These are phyloP conservation scores for Chrysochromulina tobinii DNA, from an alignment of 78 protist species.

Conservation along the genomic window DNA sequence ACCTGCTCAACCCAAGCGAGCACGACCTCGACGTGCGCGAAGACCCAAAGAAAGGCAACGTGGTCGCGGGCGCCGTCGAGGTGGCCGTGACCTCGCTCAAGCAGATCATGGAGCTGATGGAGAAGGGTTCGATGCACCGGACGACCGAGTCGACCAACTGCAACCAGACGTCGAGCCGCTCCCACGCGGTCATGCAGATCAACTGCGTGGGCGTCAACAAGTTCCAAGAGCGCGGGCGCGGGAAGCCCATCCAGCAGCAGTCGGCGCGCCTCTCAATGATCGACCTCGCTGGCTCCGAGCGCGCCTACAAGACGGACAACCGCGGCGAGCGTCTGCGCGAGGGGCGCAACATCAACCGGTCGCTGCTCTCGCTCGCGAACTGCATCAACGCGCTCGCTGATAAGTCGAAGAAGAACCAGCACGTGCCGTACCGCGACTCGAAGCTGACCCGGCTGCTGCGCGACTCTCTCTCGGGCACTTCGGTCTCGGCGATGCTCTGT, in stretches of 20 bases:
- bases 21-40: neutral
- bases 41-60: neutral
- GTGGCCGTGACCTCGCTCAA: neutral
- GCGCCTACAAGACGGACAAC: conserved; percentile 38
- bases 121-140: neutral
- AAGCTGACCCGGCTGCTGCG: conserved; percentile 46
- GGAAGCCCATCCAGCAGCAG: neutral
- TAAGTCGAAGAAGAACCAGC: neutral
- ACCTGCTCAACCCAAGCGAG: conserved; percentile 5
- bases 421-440: conserved; percentile 54
- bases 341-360: conserved; percentile 73
- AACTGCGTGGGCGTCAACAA: neutral
- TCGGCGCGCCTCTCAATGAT: neutral
- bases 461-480: conserved; percentile 78
- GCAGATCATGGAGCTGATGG: neutral
- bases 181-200: conserved; percentile 40
- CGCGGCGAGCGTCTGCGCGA: conserved; percentile 33
- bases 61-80: neutral
- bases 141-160: conserved; percentile 28
- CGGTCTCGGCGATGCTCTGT: conserved; percentile 39
- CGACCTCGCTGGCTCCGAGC: conserved; percentile 23
- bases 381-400: conserved; percentile 74
- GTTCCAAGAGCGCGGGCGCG: neutral
- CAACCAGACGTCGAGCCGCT: conserved; percentile 21
- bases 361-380: conserved; percentile 87